A percentile compares a stretch with the other conserved stretches of the same genome.
These are phyloP conservation scores for Fagopyrum esculentum DNA, from an alignment of 148 eudicot species.

Conservation along the genomic window DNA sequence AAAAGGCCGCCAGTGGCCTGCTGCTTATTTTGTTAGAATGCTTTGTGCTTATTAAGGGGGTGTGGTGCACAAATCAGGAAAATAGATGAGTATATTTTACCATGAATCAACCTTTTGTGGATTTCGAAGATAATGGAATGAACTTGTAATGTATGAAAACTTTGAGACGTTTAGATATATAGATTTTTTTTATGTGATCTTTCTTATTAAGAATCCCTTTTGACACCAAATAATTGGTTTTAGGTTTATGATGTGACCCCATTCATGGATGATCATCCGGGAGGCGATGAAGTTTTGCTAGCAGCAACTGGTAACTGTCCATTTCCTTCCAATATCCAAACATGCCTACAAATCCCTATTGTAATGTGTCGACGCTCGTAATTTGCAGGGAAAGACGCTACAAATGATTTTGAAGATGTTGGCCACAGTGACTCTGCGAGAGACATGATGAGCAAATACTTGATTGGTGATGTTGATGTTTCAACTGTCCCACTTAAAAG, in stretches of 20 bases:
- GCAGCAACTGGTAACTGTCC: constrained; percentile 69
- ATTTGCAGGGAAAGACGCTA: constrained; percentile 73
- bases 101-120: not conserved
- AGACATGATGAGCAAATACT: constrained; percentile 61
- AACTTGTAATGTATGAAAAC: not conserved
- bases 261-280: constrained; percentile 96
- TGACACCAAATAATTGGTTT: not conserved
- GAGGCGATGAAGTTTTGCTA: constrained; percentile 92
- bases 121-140: not conserved
- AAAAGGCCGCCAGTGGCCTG: not conserved
- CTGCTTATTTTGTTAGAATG: not conserved
- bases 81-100: not conserved
- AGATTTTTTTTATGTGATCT: constrained; percentile 18
- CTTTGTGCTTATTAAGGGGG: not conserved
- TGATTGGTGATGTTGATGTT: constrained; percentile 54
- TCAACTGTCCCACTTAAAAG: constrained; percentile 54
- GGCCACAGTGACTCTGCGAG: constrained; percentile 86
- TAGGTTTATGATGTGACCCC: constrained; percentile 92
- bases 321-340: constrained; percentile 7
- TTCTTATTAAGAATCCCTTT: not conserved
- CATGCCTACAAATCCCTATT: not conserved
- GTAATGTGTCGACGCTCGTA: not conserved
- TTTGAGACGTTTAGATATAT: not conserved
- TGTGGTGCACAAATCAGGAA: not conserved
- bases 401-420: constrained; percentile 74